Evolutionary conservation across 768 basidiomycete genomes (phyloP), one percentile per base, ranked within the genome.

Genomic region (Astraeus odoratus): DNA sequence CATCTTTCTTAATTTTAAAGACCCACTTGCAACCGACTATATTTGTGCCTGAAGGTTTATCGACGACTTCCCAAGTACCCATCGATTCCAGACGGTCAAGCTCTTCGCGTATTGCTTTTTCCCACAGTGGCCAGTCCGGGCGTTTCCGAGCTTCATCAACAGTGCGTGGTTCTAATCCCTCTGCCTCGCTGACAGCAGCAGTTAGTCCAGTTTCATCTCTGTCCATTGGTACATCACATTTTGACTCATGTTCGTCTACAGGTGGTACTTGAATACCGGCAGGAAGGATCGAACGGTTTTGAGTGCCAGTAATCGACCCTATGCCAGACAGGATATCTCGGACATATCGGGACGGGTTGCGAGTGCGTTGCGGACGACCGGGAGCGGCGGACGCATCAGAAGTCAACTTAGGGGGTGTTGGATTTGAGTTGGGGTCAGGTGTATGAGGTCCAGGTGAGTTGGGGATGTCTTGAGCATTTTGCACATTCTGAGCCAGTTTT

Each of bases 101-200:
- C 33, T 54, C 50, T 33, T 54, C 43, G 0, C 50, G 2, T 39
- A 54, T 51, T 3, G 39, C 53, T 24, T 41, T 29, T 10, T 39
- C 31, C 46, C 33, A 47, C 20, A 25, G 9, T 12, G 31, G 30
- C 31, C 44, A 42, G 20, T 49, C 24, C 7, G 3, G 1, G 8
- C 47, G 12, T 8, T 36, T 25, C 7, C 12, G 47, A 13, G 46
- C 40, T 25, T 47, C 46, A n/a, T 12, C 19, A n/a, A 36, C 23
- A 12, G 35, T 42, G 7, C 9, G 5, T 1, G 40, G 46, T 10
- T 42, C 36, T 16, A 36, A 2, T 5, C 34, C 39, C 9, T 33
- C 42, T n/a, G n/a, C n/a, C n/a, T n/a, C n/a, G n/a, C n/a, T n/a
- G n/a, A n/a, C n/a, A n/a, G n/a, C n/a, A n/a, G n/a, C n/a, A n/a